Evolutionary conservation across 2,329 filamentous ascomycete genomes (phyloP).

Genomic region (Cylindrodendrum hubeiense): DNA sequence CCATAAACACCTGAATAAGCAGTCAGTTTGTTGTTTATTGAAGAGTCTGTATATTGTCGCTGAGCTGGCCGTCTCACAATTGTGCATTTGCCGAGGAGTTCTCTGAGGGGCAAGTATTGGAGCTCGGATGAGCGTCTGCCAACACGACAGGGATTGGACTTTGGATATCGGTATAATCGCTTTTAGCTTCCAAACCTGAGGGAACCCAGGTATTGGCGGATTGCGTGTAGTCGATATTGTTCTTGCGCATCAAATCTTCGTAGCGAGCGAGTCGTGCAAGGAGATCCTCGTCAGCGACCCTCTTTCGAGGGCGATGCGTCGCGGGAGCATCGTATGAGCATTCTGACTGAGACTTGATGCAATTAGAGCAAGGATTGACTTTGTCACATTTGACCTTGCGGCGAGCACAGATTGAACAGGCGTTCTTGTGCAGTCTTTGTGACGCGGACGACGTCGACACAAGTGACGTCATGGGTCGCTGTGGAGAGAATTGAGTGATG

Average conservation of each 20-base stretch:
- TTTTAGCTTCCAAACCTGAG: constrained; percentile 23
- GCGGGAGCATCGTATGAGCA: constrained; percentile 42
- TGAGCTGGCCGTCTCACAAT: background rate
- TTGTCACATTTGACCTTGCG: constrained; percentile 54
- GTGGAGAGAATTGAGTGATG: too few relatives aligned
- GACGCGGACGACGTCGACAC: background rate
- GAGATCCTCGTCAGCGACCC: constrained; percentile 44
- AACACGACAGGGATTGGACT: background rate
- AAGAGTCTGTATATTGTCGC: rapidly evolving
- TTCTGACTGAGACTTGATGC: constrained; percentile 49
- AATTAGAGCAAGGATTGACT: constrained; percentile 57
- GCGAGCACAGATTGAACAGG: constrained; percentile 36
- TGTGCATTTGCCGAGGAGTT: background rate
- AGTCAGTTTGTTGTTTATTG: background rate
- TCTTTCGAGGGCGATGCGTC: constrained; percentile 41
- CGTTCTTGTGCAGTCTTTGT: constrained; percentile 21
- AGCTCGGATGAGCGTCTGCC: background rate
- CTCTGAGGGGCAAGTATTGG: background rate
- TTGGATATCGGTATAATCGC: background rate
- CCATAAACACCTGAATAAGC: constrained; percentile 34
- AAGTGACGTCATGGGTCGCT: too few relatives aligned
- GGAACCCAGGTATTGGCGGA: constrained; percentile 43
- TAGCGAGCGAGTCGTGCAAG: constrained; percentile 39
- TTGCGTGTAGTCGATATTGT: constrained; percentile 38
- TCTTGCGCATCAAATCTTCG: constrained; percentile 45